These are phyloP conservation scores for Macrolepiota dolichaula DNA, from an alignment of 768 basidiomycete species.

Conservation along the genomic window DNA sequence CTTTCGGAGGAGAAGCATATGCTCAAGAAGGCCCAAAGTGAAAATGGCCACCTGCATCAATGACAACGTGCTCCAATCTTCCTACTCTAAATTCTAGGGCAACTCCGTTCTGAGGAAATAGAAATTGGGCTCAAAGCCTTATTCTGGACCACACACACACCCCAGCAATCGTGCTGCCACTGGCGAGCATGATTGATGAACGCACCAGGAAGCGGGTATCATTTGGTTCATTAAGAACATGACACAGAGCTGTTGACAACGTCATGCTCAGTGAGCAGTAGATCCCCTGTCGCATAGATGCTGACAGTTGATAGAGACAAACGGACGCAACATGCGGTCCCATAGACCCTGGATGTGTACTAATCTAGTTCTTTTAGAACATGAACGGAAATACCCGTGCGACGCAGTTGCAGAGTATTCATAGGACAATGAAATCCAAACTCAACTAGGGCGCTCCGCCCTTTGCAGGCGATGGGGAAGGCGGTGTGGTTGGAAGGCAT, in stretches of 20 bases:
- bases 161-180: not conserved
- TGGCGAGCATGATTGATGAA: not conserved
- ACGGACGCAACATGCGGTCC: not conserved
- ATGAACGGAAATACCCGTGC: not conserved
- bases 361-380: not conserved
- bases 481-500: not conserved
- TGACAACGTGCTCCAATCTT: constrained; percentile 1
- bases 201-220: not conserved
- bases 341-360: not conserved
- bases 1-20: constrained; percentile 7
- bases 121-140: not conserved
- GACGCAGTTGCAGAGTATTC: not conserved
- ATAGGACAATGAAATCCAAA: not conserved
- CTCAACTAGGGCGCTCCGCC: not conserved
- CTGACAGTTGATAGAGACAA: not conserved
- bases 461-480: not conserved
- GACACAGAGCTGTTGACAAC: not conserved
- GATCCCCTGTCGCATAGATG: not conserved
- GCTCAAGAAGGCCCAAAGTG: constrained; percentile 1
- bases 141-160: not conserved
- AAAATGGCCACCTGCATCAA: constrained; percentile 3
- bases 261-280: not conserved
- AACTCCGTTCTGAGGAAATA: not conserved
- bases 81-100: not conserved
- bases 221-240: not conserved